Evolutionary conservation across 1,284 basidiomycete genomes (phyloP).

Genomic region (Melampsora americana): DNA sequence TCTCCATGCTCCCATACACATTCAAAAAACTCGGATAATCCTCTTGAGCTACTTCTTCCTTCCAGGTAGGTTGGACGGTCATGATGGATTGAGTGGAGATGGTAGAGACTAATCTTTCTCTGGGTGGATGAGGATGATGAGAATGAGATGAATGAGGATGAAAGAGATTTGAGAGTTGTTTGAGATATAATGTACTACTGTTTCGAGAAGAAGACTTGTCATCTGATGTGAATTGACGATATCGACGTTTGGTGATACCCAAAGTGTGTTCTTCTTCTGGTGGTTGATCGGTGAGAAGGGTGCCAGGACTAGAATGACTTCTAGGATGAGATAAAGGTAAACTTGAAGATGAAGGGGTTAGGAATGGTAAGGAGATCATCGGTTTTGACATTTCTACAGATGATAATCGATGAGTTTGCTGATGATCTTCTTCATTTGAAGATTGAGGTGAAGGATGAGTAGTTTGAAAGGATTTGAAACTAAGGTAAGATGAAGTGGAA

Average conservation of each 20-base stretch:
- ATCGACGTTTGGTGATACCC: neutral
- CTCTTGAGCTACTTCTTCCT: neutral
- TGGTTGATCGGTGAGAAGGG: neutral
- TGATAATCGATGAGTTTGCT: neutral
- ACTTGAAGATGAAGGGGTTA: neutral
- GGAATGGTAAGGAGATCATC: neutral
- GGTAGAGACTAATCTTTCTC: neutral
- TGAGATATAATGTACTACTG: neutral
- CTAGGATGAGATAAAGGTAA: neutral
- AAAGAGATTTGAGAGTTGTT: neutral
- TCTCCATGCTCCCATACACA: constrained; percentile 58
- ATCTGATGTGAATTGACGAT: neutral
- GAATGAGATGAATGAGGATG: neutral
- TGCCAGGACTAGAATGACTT: neutral
- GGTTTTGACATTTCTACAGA: neutral
- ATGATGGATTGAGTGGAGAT: neutral
- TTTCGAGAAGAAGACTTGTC: neutral
- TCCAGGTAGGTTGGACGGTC: neutral
- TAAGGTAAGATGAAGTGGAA: neutral
- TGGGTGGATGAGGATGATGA: neutral
- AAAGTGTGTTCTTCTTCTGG: too few species aligned
- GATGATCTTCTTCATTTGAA: neutral
- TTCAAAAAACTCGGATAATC: neutral
- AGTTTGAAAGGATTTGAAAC: neutral
- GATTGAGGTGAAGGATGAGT: neutral